These are phyloP conservation scores for Populus deltoides DNA, from an alignment of 345 rosid genomes.

Conservation along the genomic window DNA sequence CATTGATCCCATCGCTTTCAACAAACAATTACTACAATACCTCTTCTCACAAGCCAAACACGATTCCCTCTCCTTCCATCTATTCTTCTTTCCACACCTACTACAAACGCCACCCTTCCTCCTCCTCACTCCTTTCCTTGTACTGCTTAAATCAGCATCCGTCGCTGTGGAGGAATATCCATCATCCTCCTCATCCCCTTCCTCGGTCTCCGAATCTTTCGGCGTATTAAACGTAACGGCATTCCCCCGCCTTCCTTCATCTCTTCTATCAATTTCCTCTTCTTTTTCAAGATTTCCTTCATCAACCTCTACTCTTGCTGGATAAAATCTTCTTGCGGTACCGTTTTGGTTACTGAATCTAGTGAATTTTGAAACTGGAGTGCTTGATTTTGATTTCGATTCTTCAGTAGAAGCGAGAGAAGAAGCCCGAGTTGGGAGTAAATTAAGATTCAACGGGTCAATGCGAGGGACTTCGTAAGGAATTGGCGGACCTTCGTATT, in stretches of 20 bases:
- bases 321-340: neutral
- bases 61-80: slow-evolving; percentile 44
- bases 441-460: slow-evolving; percentile 38
- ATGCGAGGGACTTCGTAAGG: slow-evolving; percentile 44
- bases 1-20: slow-evolving; percentile 75
- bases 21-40: slow-evolving; percentile 59
- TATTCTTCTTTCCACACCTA: slow-evolving; percentile 46
- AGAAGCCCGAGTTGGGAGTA: slow-evolving; percentile 17
- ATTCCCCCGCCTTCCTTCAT: neutral
- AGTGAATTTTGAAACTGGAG: slow-evolving; percentile 32
- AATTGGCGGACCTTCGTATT: slow-evolving; percentile 58
- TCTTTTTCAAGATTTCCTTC: slow-evolving; percentile 2
- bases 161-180: slow-evolving; percentile 23
- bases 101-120: slow-evolving; percentile 41
- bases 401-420: slow-evolving; percentile 18
- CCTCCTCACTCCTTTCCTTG: neutral
- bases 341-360: slow-evolving; percentile 10
- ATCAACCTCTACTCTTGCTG: neutral
- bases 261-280: neutral
- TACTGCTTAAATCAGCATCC: neutral
- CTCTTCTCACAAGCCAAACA: slow-evolving; percentile 58
- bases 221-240: slow-evolving; percentile 42
- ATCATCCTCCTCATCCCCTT: slow-evolving; percentile 18
- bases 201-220: slow-evolving; percentile 29
- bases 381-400: slow-evolving; percentile 2